Percentiles rank a stretch among this genome's conserved stretches.
These are phyloP conservation scores for Aureobasidium sp. DNA, from an alignment of 2,329 filamentous ascomycete species.

Conservation along the genomic window DNA sequence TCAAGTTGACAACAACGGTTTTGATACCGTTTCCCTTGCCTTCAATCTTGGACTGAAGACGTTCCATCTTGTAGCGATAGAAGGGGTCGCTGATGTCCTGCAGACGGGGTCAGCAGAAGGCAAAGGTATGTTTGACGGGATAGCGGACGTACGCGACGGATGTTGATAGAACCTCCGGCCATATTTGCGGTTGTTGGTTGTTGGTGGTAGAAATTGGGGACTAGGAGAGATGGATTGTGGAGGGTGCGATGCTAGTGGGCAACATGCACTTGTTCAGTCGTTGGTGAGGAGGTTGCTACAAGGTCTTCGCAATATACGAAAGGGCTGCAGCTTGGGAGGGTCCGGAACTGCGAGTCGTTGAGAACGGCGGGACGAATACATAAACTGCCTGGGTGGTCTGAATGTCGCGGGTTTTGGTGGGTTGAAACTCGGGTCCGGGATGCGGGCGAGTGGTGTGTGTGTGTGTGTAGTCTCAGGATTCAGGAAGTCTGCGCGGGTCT, in stretches of 20 bases:
- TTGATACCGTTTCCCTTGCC: constrained; percentile 99
- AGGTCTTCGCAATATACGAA: constrained; percentile 92
- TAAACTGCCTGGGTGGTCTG: constrained; percentile 54
- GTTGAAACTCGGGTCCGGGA: constrained; percentile 6
- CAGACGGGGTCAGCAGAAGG: constrained; percentile 18
- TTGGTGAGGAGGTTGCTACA: constrained; percentile 85
- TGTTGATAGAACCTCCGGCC: constrained; percentile 78
- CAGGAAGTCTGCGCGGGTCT: neutral
- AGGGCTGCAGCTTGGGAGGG: constrained; percentile 92
- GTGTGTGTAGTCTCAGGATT: constrained; percentile 11
- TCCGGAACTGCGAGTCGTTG: constrained; percentile 89
- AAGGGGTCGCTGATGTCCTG: constrained; percentile 92
- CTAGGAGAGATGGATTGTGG: constrained; percentile 3
- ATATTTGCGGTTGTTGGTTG: constrained; percentile 57
- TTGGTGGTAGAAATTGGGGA: constrained; percentile 21
- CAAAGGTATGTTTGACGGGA: neutral
- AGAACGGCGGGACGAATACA: constrained; percentile 98
- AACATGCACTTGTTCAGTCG: constrained; percentile 55
- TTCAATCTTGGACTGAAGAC: constrained; percentile 96
- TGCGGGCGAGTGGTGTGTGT: neutral
- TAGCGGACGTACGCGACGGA: constrained; percentile 57
- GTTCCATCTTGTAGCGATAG: constrained; percentile 99
- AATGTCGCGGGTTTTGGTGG: constrained; percentile 15
- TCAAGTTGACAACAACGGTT: constrained; percentile 93
- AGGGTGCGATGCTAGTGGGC: constrained; percentile 49